Percentiles rank a stretch among this genome's conserved stretches.
These are phyloP conservation scores for Flaveria ramosissima DNA, from an alignment of 129 eudicot species.

Conservation along the genomic window DNA sequence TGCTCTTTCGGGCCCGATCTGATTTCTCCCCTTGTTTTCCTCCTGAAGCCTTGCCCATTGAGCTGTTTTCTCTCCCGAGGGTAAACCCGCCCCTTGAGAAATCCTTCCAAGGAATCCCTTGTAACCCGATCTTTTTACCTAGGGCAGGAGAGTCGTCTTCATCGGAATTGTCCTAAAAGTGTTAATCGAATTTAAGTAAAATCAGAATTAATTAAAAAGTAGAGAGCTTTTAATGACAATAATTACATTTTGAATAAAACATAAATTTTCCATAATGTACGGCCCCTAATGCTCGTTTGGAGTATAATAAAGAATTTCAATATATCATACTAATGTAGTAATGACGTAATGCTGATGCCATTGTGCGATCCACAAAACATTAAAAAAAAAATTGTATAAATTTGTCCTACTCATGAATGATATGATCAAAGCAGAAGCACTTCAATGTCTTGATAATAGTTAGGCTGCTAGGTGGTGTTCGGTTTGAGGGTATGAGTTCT, in stretches of 20 bases:
- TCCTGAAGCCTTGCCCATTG: conserved; percentile 42
- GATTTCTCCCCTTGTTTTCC: conserved; percentile 65
- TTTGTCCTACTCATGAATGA: not conserved
- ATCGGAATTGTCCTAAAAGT: conserved; percentile 60
- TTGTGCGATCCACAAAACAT: conserved; percentile 21
- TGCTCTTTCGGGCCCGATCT: conserved; percentile 78
- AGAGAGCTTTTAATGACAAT: conserved; percentile 30
- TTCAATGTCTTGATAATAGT: conserved; percentile 12
- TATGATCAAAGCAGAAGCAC: conserved; percentile 19
- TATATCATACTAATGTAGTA: conserved; percentile 8
- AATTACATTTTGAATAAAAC: conserved; percentile 15
- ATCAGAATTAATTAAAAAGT: conserved; percentile 8
- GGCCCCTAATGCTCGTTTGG: conserved; percentile 10
- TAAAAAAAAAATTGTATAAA: not conserved
- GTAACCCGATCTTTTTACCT: conserved; percentile 52
- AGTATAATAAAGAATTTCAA: conserved; percentile 9
- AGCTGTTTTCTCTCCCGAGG: conserved; percentile 51
- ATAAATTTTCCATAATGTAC: conserved; percentile 21
- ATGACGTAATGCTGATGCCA: not conserved
- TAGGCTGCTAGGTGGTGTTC: not conserved
- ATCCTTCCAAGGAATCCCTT: conserved; percentile 83
- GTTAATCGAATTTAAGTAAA: conserved; percentile 2
- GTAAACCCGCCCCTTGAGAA: conserved; percentile 57
- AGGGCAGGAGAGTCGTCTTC: conserved; percentile 51
- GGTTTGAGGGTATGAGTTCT: not conserved